A percentile compares a stretch with the other conserved stretches of the same genome.
Conservation (phyloP, 106 monocot genomes). For the Phalaenopsis equestris region DNA sequence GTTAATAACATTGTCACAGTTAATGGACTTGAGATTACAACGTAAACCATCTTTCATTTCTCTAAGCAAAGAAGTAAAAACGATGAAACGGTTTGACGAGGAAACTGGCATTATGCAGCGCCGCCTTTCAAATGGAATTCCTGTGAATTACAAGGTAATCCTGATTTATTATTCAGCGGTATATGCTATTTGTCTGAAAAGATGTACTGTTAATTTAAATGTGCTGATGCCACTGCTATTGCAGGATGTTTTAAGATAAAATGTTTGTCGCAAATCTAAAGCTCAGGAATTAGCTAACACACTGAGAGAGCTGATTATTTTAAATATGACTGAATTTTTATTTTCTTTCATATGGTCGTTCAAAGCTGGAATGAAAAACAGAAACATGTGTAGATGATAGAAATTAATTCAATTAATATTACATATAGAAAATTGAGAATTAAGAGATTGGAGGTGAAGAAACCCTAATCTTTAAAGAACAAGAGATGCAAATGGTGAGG, state of each 20-base stretch:
- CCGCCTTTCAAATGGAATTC: constrained; percentile 93
- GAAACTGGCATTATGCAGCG: constrained; percentile 82
- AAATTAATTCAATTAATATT: background rate
- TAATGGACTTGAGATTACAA: constrained; percentile 56
- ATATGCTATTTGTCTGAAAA: background rate
- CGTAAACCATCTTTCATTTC: constrained; percentile 58
- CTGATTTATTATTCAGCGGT: background rate
- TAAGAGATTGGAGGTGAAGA: too few relatives aligned
- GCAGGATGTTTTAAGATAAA: background rate
- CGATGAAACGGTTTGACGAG: constrained; percentile 53
- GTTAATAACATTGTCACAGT: constrained; percentile 51
- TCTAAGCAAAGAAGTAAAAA: constrained; percentile 27
- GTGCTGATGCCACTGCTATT: background rate
- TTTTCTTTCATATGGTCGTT: background rate
- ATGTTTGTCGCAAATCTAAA: background rate
- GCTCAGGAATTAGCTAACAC: background rate
- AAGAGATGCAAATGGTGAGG: too few relatives aligned
- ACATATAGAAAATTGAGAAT: too few relatives aligned
- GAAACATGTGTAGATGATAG: background rate
- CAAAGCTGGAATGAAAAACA: background rate
- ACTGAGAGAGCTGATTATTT: background rate
- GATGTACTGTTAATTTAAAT: background rate
- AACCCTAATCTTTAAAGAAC: too few relatives aligned
- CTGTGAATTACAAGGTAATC: constrained; percentile 94
- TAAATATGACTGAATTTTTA: background rate